Evolutionary conservation across 2,329 filamentous ascomycete genomes (phyloP), one percentile per base, ranked within the genome.

Genomic region (Botrytis medusae): DNA sequence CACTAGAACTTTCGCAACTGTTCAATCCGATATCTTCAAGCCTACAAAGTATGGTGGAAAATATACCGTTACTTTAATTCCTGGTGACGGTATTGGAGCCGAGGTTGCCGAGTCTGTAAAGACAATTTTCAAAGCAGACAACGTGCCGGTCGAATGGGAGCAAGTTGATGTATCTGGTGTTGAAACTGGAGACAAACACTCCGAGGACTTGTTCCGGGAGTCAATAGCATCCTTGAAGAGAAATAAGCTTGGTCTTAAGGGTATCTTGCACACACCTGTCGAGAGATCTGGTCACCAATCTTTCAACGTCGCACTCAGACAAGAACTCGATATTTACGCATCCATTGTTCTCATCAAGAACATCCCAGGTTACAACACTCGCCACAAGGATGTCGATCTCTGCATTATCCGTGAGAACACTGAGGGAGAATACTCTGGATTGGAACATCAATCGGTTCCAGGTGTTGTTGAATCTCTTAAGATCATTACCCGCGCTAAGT

Each of bases 381-480:
- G 96, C 83, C 96, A 99, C 89, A 92, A 97, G 85, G 90, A 96
- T 84, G 93, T 99, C 83, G 96, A 99, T 84, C 90, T 98, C 79
- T 97, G 95, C 91, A 98, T 99, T 85, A 98, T 99, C 86, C 96
- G 96, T 86, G 96, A 99, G 89, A 99, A 99, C 89, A 99, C 96
- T 82, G 96, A 99, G 89, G 96, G 96, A 82, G 96, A 99, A 88
- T 99, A 99, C 89, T 98, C 94, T 77, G 96, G 96, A 76, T 91
- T 99, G 76, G 96, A 99, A 89, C 96, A 99, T 88, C 95, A 98
- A 88, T 97, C 94, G 76, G 96, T 99, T 70, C 89, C 89, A 78
- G 96, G 96, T 79, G 96, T 99, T 80, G 96, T 99, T 80, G 96
- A 99, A 88, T 98, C 95, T 69, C 93, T 99, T 85, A 99, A 99